These are phyloP conservation scores for Hypoxylon sp. DNA, from an alignment of 2,329 filamentous ascomycete genomes.

Conservation along the genomic window DNA sequence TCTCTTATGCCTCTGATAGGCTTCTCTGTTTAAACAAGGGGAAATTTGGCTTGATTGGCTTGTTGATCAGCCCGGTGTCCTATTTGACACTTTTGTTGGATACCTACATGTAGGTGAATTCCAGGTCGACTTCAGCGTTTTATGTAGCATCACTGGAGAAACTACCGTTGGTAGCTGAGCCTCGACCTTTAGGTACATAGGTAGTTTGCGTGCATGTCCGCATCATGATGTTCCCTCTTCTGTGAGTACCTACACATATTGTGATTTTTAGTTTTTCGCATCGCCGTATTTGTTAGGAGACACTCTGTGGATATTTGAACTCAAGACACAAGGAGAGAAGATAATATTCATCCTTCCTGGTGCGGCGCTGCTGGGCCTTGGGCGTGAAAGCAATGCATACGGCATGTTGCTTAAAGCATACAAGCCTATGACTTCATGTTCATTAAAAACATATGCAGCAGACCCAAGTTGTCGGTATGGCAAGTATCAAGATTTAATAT, in stretches of 20 bases:
- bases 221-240: background rate
- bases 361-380: too few species aligned
- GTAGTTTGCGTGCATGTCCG: background rate
- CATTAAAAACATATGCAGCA: conserved; percentile 3
- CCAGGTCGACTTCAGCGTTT: conserved; percentile 18
- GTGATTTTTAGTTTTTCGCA: background rate
- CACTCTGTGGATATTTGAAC: background rate
- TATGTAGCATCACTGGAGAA: conserved; percentile 15
- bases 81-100: background rate
- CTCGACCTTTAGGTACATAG: too few species aligned
- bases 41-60: conserved; percentile 20
- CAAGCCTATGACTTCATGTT: background rate
- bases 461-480: conserved; percentile 19
- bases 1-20: conserved; percentile 36
- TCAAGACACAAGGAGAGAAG: background rate
- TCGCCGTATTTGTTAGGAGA: background rate
- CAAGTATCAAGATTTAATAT: conserved; percentile 22
- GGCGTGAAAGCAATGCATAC: too few species aligned
- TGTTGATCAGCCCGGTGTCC: conserved; percentile 23
- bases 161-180: conserved; percentile 5
- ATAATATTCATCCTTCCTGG: background rate
- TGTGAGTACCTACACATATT: background rate
- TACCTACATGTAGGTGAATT: too few species aligned
- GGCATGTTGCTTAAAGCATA: background rate
- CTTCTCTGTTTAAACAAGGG: conserved; percentile 13